phyloP scores from a whole-genome alignment of 2,329 filamentous ascomycete species.

The Pseudofabraea citricarpa region DNA sequence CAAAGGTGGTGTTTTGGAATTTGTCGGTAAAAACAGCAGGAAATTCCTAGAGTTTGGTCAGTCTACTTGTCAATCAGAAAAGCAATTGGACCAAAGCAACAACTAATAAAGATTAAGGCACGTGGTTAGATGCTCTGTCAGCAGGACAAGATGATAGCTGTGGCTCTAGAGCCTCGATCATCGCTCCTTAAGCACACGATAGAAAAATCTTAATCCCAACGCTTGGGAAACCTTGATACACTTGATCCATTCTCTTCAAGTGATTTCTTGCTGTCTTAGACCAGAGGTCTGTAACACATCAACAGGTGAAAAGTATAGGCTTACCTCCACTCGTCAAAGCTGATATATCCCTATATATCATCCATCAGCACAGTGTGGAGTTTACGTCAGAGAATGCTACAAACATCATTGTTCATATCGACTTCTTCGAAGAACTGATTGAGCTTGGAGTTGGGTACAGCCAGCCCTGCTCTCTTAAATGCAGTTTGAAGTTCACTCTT shows the following conservation, averaged over 20 bases:
- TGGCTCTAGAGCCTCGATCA: too few species aligned
- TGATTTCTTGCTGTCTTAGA: too few species aligned
- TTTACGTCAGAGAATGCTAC: not conserved
- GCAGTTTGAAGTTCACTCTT: slow-evolving; percentile 77
- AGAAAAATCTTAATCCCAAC: too few species aligned
- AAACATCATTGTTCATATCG: slow-evolving; percentile 73
- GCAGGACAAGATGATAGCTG: too few species aligned
- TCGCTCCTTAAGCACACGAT: too few species aligned
- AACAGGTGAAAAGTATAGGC: slow-evolving; percentile 32
- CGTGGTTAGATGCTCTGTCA: too few species aligned
- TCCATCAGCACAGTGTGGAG: slow-evolving; percentile 36
- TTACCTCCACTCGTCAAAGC: slow-evolving; percentile 95
- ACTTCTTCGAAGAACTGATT: slow-evolving; percentile 85
- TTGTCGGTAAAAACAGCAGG: slow-evolving; percentile 77
- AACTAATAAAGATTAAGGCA: too few species aligned
- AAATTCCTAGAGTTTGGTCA: slow-evolving; percentile 62
- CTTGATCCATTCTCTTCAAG: too few species aligned
- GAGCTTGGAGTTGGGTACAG: slow-evolving; percentile 71
- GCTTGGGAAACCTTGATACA: too few species aligned
- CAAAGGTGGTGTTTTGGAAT: slow-evolving; percentile 62
- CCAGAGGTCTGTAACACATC: too few species aligned
- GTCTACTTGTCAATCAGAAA: too few species aligned
- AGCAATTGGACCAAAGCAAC: too few species aligned
- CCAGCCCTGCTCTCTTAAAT: slow-evolving; percentile 72
- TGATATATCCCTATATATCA: slow-evolving; percentile 53